Base-by-base conservation (phyloP, 768 basidiomycete species). In the Rhizopogon sp. region DNA sequence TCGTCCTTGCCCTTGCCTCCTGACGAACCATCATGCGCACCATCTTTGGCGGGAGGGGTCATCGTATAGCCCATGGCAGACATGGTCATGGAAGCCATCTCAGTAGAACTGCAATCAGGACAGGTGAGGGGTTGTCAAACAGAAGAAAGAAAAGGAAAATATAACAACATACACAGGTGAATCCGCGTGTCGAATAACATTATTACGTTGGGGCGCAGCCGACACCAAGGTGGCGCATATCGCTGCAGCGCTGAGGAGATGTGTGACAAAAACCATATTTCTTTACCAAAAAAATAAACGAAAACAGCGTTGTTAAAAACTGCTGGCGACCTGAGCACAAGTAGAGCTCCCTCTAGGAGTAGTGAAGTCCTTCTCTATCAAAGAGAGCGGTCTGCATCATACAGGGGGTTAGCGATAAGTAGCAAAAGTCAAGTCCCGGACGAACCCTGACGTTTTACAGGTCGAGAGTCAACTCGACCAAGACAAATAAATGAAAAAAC, bases 381-480 rank as follows among this genome's bases (percentile, higher is more conserved):
- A 87, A 87, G 84, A 87, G 84, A 75, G 74, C 78, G 78, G 81
- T 82, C 82, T 83, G 66, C n/a, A 17, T 44, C 41, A 35, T 33
- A 43, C 55, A 47, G 56, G 11, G 50, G 54, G 54, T 45, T 57
- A 58, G 42, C 44, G 49, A 28, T 17, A 35, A 35, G 45, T 56
- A 40, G 20, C 31, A 49, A 50, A 44, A 49, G 43, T 10, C n/a
- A 45, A 43, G 17, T 33, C 49, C 52, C 41, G 39, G 11, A 64
- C 74, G 60, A 56, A 80, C 80, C 80, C 77, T 74, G 75, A 72
- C 62, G 56, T 67, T 66, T 13, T 67, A 72, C 67, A 68, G 74
- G 82, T 79, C 79, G 82, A 82, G 75, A 74, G 74, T 82, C 86
- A 79, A 85, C 80, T 82, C 82, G 83, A 83, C 80, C 67, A 72